Evolutionary conservation across 176 grass and related monocot genomes (phyloP), one percentile per base, ranked within the genome.

Genomic region (Olyra latifolia): DNA sequence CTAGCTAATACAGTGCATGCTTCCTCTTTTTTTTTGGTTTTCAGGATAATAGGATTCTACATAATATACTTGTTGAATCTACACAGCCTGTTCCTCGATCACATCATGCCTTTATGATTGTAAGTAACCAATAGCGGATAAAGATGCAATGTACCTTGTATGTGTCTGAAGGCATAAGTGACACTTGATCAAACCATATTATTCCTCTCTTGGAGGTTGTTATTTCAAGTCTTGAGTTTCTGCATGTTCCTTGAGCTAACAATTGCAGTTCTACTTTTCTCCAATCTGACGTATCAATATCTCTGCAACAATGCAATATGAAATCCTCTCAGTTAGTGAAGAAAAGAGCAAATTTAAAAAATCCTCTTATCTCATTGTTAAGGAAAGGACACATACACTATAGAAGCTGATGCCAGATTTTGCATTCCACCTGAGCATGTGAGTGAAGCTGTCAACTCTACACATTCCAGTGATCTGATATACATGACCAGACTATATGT

Each of bases 401-500:
- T 28, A 62, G 20, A 62, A 82, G 27, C 28, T 28, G 32, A 35
- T 35, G 32, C 32, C 32, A 35, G 32, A 35, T 35, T 35, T 35
- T 35, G 32, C 32, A 35, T 3, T 35, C 32, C 32, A 35, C 32
- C 32, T 40, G 57, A 50, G 71, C 69, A 40, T 20, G 80, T 73
- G 2, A 88, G 50, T 68, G 91, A 86, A 83, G 83, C 86, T 63
- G 76, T 78, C 80, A 98, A 78, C 11, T 85, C 29, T 38, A 81
- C 42, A 12, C 74, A 50, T 17, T 86, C 55, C 0, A 23, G 35
- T 53, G 95, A 95, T 80, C 66, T 95, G 10, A 95, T 42, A 35
- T 91, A 76, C 82, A 98, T 74, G 49, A 83, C 85, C 41, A 98
- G 84, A 41, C 89, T 91, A 69, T 98, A 98, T 11, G 74, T 47